phyloP scores from a whole-genome alignment of 768 basidiomycete species.

The Phaeotremella skinneri region DNA sequence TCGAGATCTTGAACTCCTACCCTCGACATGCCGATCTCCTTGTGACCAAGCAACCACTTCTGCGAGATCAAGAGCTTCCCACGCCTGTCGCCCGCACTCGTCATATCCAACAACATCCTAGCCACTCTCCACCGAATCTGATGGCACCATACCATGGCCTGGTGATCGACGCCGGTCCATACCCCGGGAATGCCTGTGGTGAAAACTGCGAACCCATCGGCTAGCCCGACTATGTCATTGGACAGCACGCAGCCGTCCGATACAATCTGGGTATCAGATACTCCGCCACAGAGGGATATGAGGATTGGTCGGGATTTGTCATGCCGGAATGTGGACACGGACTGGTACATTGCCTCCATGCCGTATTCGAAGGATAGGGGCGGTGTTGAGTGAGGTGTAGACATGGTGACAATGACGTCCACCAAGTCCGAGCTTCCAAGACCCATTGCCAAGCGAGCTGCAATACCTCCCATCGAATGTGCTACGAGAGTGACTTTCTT shows the following conservation, averaged over 20 bases:
- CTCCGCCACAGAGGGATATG: constrained; percentile 84
- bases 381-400: constrained; percentile 82
- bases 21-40: background rate
- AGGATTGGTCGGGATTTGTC: constrained; percentile 60
- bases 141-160: constrained; percentile 98
- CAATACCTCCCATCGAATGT: constrained; percentile 97
- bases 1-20: background rate
- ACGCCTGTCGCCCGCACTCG: background rate
- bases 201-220: constrained; percentile 61
- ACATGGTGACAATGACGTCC: constrained; percentile 78
- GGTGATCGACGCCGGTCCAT: constrained; percentile 94
- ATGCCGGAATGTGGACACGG: constrained; percentile 45
- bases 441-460: constrained; percentile 70
- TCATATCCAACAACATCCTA: constrained; percentile 66
- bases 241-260: constrained; percentile 80
- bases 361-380: constrained; percentile 82
- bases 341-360: constrained; percentile 70
- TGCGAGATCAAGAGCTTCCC: constrained; percentile 8
- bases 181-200: constrained; percentile 83
- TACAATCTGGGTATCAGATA: constrained; percentile 84
- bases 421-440: constrained; percentile 4
- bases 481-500: constrained; percentile 69
- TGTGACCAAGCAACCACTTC: constrained; percentile 7
- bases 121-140: constrained; percentile 90
- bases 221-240: constrained; percentile 56